Base-by-base conservation (phyloP, 1,139 yeast species). In the Eremothecium coryli region DNA sequence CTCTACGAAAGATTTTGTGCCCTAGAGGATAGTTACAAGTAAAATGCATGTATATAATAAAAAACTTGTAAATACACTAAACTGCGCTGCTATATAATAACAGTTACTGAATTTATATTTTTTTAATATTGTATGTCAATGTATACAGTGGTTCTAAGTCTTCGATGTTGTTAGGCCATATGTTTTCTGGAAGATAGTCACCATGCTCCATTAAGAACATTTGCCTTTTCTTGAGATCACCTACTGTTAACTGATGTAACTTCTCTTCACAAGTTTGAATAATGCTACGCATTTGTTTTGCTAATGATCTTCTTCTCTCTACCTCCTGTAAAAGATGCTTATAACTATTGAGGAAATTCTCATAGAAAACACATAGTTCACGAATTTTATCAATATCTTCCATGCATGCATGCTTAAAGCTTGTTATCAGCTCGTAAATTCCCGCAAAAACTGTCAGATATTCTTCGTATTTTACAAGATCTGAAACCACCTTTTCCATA, bases 171-270 rank as follows among this genome's bases (percentile, higher is more conserved):
- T 66, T 66, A 1, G 62, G 57, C 73, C 74, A 71, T 3, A 72
- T 55, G 40, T 70, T 71, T 24, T 57, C 62, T 0, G 84, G 84
- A 8, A 76, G 54, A 43, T 54, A 76, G 30, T 66, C 68, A 0
- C 75, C 76, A 49, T 73, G 61, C 6, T 56, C 51, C 2, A 49
- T 43, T 28, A 71, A 41, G 42, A 76, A 76, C 7, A 48, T 40
- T 14, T 58, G 45, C 26, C 80, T 57, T 11, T 53, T 49, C 1
- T 48, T 51, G 23, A 52, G 48, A 41, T 76, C 82, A 3, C 65
- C 62, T 6, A 49, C 45, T 33, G 60, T 61, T 2, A 71, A 45
- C 3, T 46, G 40, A 14, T 55, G 43, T 12, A 75, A 46, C 33
- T 63, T 58, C 0, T 44, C 33, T 29, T 65, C 58, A 44, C 76